These are phyloP conservation scores for Pseudogymnoascus sp. DNA, from an alignment of 2,329 filamentous ascomycete species.

Conservation along the genomic window DNA sequence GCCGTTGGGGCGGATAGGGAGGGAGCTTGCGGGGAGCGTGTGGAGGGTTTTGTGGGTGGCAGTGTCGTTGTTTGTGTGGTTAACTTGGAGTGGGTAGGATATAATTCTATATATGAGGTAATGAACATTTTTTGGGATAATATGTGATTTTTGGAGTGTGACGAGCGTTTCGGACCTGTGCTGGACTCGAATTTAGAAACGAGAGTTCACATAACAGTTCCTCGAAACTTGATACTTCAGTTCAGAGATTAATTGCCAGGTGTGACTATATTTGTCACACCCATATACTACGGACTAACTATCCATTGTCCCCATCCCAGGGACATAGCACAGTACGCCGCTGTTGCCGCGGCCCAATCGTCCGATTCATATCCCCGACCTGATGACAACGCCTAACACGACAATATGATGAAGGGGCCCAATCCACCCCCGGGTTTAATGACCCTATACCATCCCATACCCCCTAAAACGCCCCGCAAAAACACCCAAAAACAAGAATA, in stretches of 20 bases:
- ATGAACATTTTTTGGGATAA: background rate
- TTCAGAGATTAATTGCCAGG: background rate
- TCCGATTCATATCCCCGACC: background rate
- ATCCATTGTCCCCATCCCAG: background rate
- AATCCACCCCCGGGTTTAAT: background rate
- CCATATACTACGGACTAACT: background rate
- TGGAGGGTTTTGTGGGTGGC: constrained; percentile 59
- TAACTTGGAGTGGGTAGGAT: constrained; percentile 54
- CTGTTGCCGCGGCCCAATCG: background rate
- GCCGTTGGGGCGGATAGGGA: constrained; percentile 41
- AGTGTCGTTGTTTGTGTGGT: constrained; percentile 56
- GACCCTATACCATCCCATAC: background rate
- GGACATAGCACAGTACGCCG: background rate
- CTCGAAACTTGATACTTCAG: background rate
- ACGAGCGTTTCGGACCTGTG: no score
- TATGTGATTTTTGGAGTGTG: no score
- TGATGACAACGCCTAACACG: background rate
- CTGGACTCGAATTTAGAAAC: no score
- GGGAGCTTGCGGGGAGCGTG: constrained; percentile 55
- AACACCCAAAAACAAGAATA: constrained; percentile 3
- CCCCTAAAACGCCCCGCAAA: background rate
- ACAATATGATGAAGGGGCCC: background rate
- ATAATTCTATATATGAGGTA: background rate
- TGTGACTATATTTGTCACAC: background rate
- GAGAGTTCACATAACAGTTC: background rate